Percentiles rank a stretch among this genome's conserved stretches.
Evolutionary conservation across 805 yeast species (phyloP).

Genomic region (Myxozyma neotropica): DNA sequence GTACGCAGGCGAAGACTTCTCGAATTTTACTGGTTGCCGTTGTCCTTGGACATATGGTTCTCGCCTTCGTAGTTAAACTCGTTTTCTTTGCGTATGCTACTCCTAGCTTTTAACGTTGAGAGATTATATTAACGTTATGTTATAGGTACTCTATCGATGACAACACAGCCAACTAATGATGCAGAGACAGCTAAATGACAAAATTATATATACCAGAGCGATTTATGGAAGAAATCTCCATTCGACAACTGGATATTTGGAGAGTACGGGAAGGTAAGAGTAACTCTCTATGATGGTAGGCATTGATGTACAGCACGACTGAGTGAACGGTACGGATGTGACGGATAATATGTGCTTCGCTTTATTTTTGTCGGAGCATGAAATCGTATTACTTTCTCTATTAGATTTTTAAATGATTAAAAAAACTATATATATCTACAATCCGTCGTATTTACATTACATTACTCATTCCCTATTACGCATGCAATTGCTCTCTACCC

Average conservation of each 20-base stretch:
- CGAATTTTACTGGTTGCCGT: constrained; percentile 45
- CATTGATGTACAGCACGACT: no score
- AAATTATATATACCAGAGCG: not conserved
- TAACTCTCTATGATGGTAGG: no score
- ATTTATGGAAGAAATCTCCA: no score
- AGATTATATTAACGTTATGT: not conserved
- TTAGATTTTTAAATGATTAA: not conserved
- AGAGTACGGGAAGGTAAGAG: no score
- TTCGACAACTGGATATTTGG: no score
- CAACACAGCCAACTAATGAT: constrained; percentile 4
- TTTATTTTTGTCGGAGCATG: not conserved
- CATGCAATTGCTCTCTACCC: no score
- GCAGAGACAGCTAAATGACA: not conserved
- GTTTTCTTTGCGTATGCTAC: constrained; percentile 54
- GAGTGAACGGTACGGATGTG: no score
- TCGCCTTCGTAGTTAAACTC: constrained; percentile 66
- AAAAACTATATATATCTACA: no score
- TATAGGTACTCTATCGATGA: constrained; percentile 21
- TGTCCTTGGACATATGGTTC: constrained; percentile 55
- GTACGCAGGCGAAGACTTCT: constrained; percentile 47
- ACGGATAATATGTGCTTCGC: not conserved
- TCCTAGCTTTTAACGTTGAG: not conserved
- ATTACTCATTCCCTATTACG: not conserved
- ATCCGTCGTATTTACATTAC: no score
- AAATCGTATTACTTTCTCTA: not conserved